Base-by-base conservation (phyloP, 345 rosid species). In the Iberis pinnata region DNA sequence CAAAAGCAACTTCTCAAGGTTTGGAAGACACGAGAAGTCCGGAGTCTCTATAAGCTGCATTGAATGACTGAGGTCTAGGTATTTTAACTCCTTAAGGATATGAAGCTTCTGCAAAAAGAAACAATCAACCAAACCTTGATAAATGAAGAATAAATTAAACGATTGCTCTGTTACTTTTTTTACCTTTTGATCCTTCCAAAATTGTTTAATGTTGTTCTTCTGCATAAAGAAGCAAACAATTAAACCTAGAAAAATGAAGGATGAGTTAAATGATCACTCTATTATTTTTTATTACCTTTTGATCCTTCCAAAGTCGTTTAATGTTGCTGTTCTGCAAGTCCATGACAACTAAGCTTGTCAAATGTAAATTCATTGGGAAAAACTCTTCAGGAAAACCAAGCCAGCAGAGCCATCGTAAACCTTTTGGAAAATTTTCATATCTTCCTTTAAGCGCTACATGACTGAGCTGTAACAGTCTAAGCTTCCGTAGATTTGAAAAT, bases 31-130 rank as follows among this genome's bases (percentile, higher is more conserved):
- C 6, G 15, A 13, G 18, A 53, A 63, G 47, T 63, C 32, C 7
- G 60, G 67, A 36, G 67, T 53, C 32, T 25, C 47, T 12, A 5
- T 53, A 0, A 63, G 54, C 0, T 63, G 33, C 32, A 2, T 0
- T 0, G 60, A 63, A 27, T 53, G 60, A 45, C 67, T 53, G 40
- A 63, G 67, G 33, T 63, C 31, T 0, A 63, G 60, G 24, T 53
- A 36, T 2, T 45, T 63, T 18, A 62, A 37, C 16, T 15, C 4
- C 5, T 27, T 9, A 1, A 49, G 27, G 6, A 2, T 1, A 18
- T 12, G 43, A 0, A 40, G 40, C 46, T 25, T 37, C 19, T 9
- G 4, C 29, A 17, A 10, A 43, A 4, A 37, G 5, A 56, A 19
- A 4, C 0, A 1, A 45, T 8, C 12, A 10, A 22, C 25, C 17